Evolutionary conservation across 2,329 filamentous ascomycete species (phyloP).

Genomic region (Alternaria hordeiaustralica): DNA sequence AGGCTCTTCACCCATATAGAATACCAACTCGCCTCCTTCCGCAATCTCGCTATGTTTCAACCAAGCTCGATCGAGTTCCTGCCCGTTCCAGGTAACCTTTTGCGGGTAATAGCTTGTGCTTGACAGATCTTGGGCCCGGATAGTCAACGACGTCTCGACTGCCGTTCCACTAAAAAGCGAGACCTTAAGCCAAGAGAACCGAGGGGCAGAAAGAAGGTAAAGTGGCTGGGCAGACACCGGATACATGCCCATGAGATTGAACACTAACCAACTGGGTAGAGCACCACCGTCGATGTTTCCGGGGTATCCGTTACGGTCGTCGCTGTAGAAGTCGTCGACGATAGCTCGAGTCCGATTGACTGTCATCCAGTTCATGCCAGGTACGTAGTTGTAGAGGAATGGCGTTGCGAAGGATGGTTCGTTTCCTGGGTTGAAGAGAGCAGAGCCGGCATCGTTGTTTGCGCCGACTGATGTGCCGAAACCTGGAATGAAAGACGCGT

Average conservation of each 20-base stretch:
- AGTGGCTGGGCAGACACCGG: constrained; percentile 51
- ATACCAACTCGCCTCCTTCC: constrained; percentile 7
- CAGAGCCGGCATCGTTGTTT: constrained; percentile 17
- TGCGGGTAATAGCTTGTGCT: constrained; percentile 9
- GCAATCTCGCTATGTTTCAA: constrained; percentile 7
- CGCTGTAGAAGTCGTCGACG: constrained; percentile 42
- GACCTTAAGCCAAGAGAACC: constrained; percentile 35
- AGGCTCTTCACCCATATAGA: constrained; percentile 7
- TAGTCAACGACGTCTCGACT: constrained; percentile 2
- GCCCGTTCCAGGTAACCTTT: constrained; percentile 1
- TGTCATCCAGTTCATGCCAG: constrained; percentile 10
- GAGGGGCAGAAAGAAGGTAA: constrained; percentile 50
- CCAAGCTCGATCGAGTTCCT: constrained; percentile 8
- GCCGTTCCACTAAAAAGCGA: constrained; percentile 8
- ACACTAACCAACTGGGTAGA: constrained; percentile 55
- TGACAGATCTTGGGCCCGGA: constrained; percentile 5
- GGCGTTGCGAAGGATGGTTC: constrained; percentile 24
- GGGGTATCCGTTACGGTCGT: constrained; percentile 42
- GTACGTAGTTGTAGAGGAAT: background rate
- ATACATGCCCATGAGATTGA: constrained; percentile 53
- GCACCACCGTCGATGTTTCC: constrained; percentile 52
- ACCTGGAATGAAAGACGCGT: constrained; percentile 49
- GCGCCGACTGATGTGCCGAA: constrained; percentile 28
- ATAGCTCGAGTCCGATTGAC: constrained; percentile 33
- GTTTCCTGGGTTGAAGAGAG: constrained; percentile 33